Evolutionary conservation across 768 basidiomycete genomes (phyloP).

Genomic region (Sistotremastrum suecicum): DNA sequence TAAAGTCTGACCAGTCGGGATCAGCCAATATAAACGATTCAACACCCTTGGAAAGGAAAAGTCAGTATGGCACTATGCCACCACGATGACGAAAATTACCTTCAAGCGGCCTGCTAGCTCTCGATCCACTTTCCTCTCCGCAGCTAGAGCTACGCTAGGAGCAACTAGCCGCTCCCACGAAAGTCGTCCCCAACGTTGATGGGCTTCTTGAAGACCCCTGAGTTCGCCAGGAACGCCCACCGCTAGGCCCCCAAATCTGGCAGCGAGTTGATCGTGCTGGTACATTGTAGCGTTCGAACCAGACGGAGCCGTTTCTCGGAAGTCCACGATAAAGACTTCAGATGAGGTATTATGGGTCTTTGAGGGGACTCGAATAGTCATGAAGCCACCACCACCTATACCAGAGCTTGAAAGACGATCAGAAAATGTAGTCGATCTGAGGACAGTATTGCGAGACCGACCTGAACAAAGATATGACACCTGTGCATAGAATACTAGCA

Average conservation of each 20-base stretch:
- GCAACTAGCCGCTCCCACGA: constrained; percentile 67
- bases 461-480: constrained; percentile 87
- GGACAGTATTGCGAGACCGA: constrained; percentile 22
- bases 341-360: constrained; percentile 26
- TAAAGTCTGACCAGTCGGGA: constrained; percentile 74
- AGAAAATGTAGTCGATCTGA: not conserved
- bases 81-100: constrained; percentile 20
- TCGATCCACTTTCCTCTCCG: constrained; percentile 62
- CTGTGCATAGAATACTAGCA: constrained; percentile 61
- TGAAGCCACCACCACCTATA: constrained; percentile 81
- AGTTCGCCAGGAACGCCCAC: constrained; percentile 91
- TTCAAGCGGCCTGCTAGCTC: constrained; percentile 67
- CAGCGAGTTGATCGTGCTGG: constrained; percentile 30
- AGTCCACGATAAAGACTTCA: constrained; percentile 66
- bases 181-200: constrained; percentile 67
- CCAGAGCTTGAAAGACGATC: constrained; percentile 37
- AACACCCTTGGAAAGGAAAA: not conserved
- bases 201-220: constrained; percentile 72
- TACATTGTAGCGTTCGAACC: constrained; percentile 71
- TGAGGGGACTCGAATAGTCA: constrained; percentile 69
- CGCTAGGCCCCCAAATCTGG: constrained; percentile 65
- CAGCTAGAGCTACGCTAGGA: constrained; percentile 62
- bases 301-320: constrained; percentile 75
- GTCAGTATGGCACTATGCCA: not conserved
- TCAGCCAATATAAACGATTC: constrained; percentile 39